Conservation (phyloP, 2,329 filamentous ascomycete species). For the Myriosclerotinia curreyana region DNA sequence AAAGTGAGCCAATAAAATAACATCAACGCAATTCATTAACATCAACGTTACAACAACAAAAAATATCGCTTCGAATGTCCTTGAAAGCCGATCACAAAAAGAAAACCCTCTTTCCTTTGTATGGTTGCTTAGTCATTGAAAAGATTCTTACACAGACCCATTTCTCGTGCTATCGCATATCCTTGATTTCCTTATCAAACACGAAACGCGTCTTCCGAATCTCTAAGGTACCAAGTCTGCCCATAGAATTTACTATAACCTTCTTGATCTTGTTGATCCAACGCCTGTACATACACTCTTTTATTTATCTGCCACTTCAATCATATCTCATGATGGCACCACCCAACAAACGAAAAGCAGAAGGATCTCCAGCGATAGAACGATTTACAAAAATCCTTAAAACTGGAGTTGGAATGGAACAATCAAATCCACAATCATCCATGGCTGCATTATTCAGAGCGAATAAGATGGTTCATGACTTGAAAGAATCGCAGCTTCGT, state of each 20-base stretch:
- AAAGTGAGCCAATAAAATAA: neutral
- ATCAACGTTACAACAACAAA: neutral
- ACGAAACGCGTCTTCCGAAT: constrained; percentile 7
- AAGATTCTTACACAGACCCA: neutral
- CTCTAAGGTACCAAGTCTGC: neutral
- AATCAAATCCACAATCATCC: constrained; percentile 7
- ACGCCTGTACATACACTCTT: neutral
- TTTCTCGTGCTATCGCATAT: constrained; percentile 9
- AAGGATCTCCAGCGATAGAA: constrained; percentile 1
- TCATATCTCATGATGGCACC: neutral
- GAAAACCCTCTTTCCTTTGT: neutral
- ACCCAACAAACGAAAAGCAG: constrained; percentile 5
- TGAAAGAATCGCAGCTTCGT: constrained; percentile 19
- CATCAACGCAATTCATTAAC: neutral
- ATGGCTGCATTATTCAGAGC: constrained; percentile 14
- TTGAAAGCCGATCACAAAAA: neutral
- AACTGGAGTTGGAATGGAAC: neutral
- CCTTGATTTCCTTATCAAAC: neutral
- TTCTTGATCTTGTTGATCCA: constrained; percentile 6
- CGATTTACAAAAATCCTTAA: neutral
- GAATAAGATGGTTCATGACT: constrained; percentile 18
- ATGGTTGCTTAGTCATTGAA: neutral
- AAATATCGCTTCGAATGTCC: neutral
- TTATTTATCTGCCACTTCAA: neutral
- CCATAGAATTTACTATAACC: neutral